These are phyloP conservation scores for Apostasia ramifera DNA, from an alignment of 106 monocot genomes.

Conservation along the genomic window DNA sequence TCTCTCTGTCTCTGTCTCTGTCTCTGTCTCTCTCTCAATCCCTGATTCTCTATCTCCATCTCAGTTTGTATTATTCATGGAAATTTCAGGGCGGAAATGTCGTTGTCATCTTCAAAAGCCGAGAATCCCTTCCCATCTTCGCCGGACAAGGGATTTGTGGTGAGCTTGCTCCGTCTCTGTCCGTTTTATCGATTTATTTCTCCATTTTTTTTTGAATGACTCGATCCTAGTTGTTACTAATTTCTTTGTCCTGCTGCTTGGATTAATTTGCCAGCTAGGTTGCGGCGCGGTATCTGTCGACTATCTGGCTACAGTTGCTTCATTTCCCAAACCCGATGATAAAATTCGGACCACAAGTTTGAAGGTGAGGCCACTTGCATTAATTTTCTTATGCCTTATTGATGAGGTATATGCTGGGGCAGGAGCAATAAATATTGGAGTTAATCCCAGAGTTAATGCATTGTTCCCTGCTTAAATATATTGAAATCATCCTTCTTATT, in stretches of 20 bases:
- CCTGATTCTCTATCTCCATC: background rate
- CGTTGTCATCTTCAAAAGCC: conserved; percentile 1
- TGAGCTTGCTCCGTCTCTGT: conserved; percentile 8
- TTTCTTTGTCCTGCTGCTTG: background rate
- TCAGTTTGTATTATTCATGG: conserved; percentile 4
- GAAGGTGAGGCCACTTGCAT: conserved; percentile 32
- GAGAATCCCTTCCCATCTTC: conserved; percentile 24
- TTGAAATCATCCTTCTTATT: too few species aligned
- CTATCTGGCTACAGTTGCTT: conserved; percentile 68
- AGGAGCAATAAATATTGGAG: too few species aligned
- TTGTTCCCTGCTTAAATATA: too few species aligned
- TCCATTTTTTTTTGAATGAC: background rate
- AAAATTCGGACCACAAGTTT: conserved; percentile 87
- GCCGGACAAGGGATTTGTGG: conserved; percentile 39
- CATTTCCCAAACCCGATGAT: conserved; percentile 82
- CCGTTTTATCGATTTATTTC: background rate
- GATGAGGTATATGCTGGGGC: too few species aligned
- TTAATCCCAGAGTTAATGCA: too few species aligned
- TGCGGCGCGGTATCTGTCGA: conserved; percentile 67
- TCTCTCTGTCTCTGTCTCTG: background rate
- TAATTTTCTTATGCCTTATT: too few species aligned
- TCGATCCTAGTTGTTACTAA: too few species aligned
- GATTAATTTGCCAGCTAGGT: conserved; percentile 49
- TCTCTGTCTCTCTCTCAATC: background rate
- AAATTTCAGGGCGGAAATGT: conserved; percentile 33